phyloP scores from a whole-genome alignment of 352 stramenopile genomes.

The Pythium brachiatum region DNA sequence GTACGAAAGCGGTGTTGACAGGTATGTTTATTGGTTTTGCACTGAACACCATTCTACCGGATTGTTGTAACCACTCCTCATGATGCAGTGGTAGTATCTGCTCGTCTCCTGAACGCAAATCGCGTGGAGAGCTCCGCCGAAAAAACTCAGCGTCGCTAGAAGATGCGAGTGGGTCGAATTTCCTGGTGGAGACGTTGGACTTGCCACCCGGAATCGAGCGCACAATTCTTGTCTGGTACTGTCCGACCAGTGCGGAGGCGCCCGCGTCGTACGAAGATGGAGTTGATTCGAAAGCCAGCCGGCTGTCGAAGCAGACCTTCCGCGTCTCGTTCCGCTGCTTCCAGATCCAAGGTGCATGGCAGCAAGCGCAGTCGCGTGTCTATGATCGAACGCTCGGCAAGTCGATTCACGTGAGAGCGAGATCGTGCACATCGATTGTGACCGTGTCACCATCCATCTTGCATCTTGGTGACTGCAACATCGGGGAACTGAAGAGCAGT shows the following conservation, averaged over 20 bases:
- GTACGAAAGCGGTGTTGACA: conserved; percentile 80
- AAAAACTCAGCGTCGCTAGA: conserved; percentile 43
- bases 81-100: conserved; percentile 49
- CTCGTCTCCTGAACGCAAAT: conserved; percentile 72
- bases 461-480: conserved; percentile 87
- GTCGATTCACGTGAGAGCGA: conserved; percentile 79
- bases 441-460: conserved; percentile 83
- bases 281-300: conserved; percentile 76
- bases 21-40: no score
- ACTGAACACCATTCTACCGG: no score
- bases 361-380: conserved; percentile 80
- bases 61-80: no score
- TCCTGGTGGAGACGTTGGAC: conserved; percentile 85
- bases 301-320: conserved; percentile 86
- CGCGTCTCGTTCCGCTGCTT: conserved; percentile 87
- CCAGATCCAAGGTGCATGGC: conserved; percentile 81
- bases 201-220: conserved; percentile 81
- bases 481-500: conserved; percentile 85
- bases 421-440: conserved; percentile 86
- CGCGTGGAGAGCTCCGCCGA: conserved; percentile 44
- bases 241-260: conserved; percentile 32
- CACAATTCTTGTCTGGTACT: conserved; percentile 90
- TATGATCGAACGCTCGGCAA: conserved; percentile 86
- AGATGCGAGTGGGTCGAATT: conserved; percentile 77
- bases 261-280: conserved; percentile 41